phyloP scores from a whole-genome alignment of 352 stramenopile species.

The Phytopythium sindhum region DNA sequence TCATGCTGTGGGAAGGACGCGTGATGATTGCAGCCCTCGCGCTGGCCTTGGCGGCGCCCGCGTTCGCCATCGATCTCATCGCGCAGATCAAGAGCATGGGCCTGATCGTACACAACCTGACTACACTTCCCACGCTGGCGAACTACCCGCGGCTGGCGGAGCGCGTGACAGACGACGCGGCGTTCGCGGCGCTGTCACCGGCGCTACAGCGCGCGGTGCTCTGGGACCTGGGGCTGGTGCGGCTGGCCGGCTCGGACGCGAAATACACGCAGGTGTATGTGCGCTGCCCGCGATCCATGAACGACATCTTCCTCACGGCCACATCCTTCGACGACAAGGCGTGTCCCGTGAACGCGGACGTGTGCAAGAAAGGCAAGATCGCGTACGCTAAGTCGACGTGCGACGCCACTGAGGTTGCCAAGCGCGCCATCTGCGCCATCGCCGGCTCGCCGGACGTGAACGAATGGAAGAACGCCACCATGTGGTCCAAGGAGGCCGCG shows the following conservation, averaged over 20 bases:
- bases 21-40: not conserved
- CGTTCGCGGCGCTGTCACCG: not conserved
- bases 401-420: constrained; percentile 10
- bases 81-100: not conserved
- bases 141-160: not conserved
- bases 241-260: not conserved
- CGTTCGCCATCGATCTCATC: not conserved
- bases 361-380: constrained; percentile 31
- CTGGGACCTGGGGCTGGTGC: constrained; percentile 30
- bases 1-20: not conserved
- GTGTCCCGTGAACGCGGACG: not conserved
- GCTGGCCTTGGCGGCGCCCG: not conserved
- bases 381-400: constrained; percentile 21
- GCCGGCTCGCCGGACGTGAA: not conserved
- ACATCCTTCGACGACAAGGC: constrained; percentile 13
- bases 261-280: constrained; percentile 36
- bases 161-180: not conserved
- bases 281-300: constrained; percentile 32
- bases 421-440: constrained; percentile 19
- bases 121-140: not conserved
- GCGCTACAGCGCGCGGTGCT: constrained; percentile 33
- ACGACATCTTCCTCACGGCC: constrained; percentile 26
- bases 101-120: not conserved
- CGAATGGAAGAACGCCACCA: not conserved
- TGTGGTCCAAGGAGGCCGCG: constrained; percentile 14